These are phyloP conservation scores for Cenchrus fungigraminus DNA, from an alignment of 176 grass and related monocot species.

Conservation along the genomic window DNA sequence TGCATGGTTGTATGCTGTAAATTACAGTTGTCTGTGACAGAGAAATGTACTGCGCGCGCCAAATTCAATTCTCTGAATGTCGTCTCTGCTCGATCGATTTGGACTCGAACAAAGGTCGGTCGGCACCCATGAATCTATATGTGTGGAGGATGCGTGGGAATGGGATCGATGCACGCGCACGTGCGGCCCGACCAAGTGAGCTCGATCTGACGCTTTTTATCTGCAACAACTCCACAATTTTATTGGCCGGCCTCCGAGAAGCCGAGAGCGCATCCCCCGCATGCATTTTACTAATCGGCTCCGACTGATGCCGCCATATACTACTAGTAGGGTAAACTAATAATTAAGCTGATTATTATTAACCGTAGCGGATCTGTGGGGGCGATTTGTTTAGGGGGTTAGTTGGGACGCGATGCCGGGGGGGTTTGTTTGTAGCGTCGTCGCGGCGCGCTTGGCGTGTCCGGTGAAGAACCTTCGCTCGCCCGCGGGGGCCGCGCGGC, in stretches of 20 bases:
- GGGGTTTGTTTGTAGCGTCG: slow-evolving; percentile 43
- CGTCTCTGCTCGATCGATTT: neutral
- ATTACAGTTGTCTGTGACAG: neutral
- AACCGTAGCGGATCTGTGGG: neutral
- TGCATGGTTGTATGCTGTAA: neutral
- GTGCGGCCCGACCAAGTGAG: neutral
- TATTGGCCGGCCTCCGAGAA: slow-evolving; percentile 15
- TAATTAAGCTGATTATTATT: neutral
- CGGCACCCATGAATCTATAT: neutral
- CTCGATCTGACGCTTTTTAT: slow-evolving; percentile 1
- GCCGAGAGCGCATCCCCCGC: neutral
- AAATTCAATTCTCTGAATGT: neutral
- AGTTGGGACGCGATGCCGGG: slow-evolving; percentile 35
- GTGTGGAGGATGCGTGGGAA: neutral
- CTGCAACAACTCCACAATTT: neutral
- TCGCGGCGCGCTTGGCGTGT: slow-evolving; percentile 48
- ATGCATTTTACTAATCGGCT: neutral
- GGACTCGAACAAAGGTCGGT: slow-evolving; percentile 6
- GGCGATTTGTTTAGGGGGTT: slow-evolving; percentile 33
- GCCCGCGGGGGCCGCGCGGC: neutral
- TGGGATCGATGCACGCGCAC: neutral
- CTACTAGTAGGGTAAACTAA: too few species aligned
- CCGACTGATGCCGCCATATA: neutral
- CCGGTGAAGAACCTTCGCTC: slow-evolving; percentile 46
- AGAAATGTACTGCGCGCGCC: neutral